These are phyloP conservation scores for Blumeriella jaapii DNA, from an alignment of 2,329 filamentous ascomycete species.

Conservation along the genomic window DNA sequence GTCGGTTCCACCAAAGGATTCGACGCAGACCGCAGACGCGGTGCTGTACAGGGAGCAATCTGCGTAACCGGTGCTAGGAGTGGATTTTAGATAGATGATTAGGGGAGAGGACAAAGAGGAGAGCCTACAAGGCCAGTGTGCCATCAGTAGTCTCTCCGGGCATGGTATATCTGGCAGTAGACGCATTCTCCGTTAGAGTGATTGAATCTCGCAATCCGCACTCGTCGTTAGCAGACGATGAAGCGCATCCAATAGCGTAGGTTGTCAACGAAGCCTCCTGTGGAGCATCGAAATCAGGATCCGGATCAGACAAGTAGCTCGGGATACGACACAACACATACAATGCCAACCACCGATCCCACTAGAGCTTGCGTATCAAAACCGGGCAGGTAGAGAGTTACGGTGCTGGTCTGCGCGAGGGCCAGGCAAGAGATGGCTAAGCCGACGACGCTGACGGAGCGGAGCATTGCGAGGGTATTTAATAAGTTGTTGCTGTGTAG, in stretches of 20 bases:
- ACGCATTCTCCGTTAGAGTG: slow-evolving; percentile 15
- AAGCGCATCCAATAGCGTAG: slow-evolving; percentile 14
- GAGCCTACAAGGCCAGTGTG: slow-evolving; percentile 10
- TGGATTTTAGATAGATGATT: not conserved
- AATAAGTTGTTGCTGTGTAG: too few species aligned
- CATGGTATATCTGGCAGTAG: slow-evolving; percentile 13
- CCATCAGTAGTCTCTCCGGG: slow-evolving; percentile 7
- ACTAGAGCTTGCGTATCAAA: slow-evolving; percentile 13
- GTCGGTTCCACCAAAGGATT: slow-evolving; percentile 13
- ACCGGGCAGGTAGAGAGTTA: slow-evolving; percentile 15
- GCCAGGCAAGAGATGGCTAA: too few species aligned
- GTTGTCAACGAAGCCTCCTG: slow-evolving; percentile 17
- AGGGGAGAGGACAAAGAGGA: not conserved
- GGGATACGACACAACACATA: slow-evolving; percentile 1
- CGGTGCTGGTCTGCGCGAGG: slow-evolving; percentile 14
- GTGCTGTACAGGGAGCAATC: slow-evolving; percentile 16
- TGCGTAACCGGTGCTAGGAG: slow-evolving; percentile 10
- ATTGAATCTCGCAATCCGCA: slow-evolving; percentile 9
- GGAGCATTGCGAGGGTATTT: too few species aligned
- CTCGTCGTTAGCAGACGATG: slow-evolving; percentile 3
- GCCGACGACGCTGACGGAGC: too few species aligned
- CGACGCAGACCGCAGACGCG: slow-evolving; percentile 15
- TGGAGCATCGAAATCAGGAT: not conserved
- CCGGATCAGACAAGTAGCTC: not conserved
- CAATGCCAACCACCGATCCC: slow-evolving; percentile 13